Evolutionary conservation across 345 rosid species (phyloP), one percentile per base, ranked within the genome.

Genomic region (Euphorbia lathyris): DNA sequence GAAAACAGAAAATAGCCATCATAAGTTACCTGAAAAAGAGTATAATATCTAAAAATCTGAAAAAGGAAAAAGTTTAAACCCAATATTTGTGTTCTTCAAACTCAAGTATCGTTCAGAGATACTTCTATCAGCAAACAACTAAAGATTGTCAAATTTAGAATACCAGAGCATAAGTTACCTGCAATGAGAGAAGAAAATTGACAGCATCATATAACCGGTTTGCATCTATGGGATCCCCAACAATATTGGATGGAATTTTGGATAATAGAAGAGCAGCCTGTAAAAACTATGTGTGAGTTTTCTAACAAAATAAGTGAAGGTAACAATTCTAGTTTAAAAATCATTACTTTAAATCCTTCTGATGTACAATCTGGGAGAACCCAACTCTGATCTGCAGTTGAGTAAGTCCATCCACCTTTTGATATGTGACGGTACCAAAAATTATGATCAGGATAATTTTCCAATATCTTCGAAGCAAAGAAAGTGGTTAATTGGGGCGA

Each of bases 331-430:
- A 32, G 25, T 47, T 8, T 50, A 62, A 30, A 22, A 20, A 60
- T 58, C 67, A 72, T 79, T 95, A 88, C 99, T 78, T 95, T 90
- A 53, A 95, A 77, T 76, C 94, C 99, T 79, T 95, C 99, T 60
- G 96, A 86, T 0, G 97, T 87, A 85, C 96, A 88, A 72, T 95
- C 99, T 25, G 97, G 90, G 77, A 92, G 87, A 58, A 93, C 96
- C 97, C 97, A 94, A 79, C 99, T 93, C 3, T 94, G 97, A 82
- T 92, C 99, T 43, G 83, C 92, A 53, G 96, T 92, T 61, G 99
- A 90, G 79, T 90, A 95, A 70, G 98, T 91, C 98, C 99, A 92
- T 70, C 92, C 98, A 65, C 98, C 99, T 81, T 92, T 95, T 66
- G 97, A 95, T 79, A 26, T 58, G 83, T 95, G 98, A 48, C 96